A percentile compares a stretch with the other conserved stretches of the same genome.
These are phyloP conservation scores for Kodamaea kakaduensis DNA, from an alignment of 805 yeast species.

Conservation along the genomic window DNA sequence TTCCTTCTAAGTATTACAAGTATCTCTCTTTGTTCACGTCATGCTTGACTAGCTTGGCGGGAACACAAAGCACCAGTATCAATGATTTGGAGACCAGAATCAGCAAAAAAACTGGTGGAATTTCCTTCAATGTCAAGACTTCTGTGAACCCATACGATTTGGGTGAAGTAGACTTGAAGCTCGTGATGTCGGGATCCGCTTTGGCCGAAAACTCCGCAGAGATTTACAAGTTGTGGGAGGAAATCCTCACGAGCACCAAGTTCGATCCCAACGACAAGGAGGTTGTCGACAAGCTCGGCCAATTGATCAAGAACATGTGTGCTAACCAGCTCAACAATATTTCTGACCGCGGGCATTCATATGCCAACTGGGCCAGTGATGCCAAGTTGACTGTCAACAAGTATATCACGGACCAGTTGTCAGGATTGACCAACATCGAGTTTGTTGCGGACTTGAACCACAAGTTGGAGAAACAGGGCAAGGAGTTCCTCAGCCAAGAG, in stretches of 20 bases:
- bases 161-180: slow-evolving; percentile 45
- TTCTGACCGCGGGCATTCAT: slow-evolving; percentile 85
- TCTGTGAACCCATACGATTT: slow-evolving; percentile 52
- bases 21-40: slow-evolving; percentile 75
- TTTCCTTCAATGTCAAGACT: slow-evolving; percentile 58
- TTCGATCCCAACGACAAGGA: slow-evolving; percentile 44
- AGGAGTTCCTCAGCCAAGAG: slow-evolving; percentile 36
- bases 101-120: slow-evolving; percentile 79
- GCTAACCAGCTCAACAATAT: slow-evolving; percentile 75
- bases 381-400: slow-evolving; percentile 60
- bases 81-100: slow-evolving; percentile 83
- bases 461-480: slow-evolving; percentile 41
- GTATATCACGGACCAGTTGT: slow-evolving; percentile 56
- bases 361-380: slow-evolving; percentile 65
- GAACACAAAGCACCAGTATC: slow-evolving; percentile 69
- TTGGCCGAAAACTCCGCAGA: slow-evolving; percentile 58
- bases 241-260: slow-evolving; percentile 66
- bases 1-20: slow-evolving; percentile 62
- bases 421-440: slow-evolving; percentile 76
- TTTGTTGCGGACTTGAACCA: slow-evolving; percentile 59
- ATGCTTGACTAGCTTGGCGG: slow-evolving; percentile 74
- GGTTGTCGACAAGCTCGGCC: slow-evolving; percentile 60
- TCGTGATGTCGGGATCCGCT: slow-evolving; percentile 64
- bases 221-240: slow-evolving; percentile 63
- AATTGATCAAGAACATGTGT: slow-evolving; percentile 67